These are phyloP conservation scores for Cymbidium sinense DNA, from an alignment of 106 monocot species.

Conservation along the genomic window DNA sequence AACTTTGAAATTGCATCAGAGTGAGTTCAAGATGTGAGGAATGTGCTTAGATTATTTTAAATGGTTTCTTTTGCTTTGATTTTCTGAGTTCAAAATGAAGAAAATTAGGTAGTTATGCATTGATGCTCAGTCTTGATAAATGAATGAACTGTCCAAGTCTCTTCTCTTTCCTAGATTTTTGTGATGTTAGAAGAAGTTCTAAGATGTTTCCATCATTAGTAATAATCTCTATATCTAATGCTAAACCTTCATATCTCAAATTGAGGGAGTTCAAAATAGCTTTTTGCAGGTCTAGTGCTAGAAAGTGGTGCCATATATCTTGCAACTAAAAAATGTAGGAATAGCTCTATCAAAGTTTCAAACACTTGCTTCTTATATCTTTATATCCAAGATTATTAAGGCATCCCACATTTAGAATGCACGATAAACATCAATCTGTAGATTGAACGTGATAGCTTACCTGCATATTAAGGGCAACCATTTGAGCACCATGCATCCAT, in stretches of 20 bases:
- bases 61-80: too few relatives aligned
- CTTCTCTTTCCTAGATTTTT: neutral
- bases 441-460: slow-evolving; percentile 14
- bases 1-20: too few relatives aligned
- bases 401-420: neutral
- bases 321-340: too few relatives aligned
- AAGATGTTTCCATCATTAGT: neutral
- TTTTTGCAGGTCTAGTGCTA: neutral
- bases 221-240: neutral
- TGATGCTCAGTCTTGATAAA: too few relatives aligned
- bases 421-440: neutral
- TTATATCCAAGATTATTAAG: neutral
- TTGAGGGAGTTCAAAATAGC: neutral
- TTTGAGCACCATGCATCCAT: slow-evolving; percentile 91
- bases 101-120: too few relatives aligned
- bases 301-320: neutral
- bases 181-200: neutral
- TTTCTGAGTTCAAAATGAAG: too few relatives aligned
- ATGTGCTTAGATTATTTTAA: too few relatives aligned
- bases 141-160: too few relatives aligned
- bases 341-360: too few relatives aligned
- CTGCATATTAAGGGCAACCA: slow-evolving; percentile 97
- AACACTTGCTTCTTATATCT: neutral
- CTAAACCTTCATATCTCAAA: neutral
- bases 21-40: too few relatives aligned